These are phyloP conservation scores for Colletotrichum destructivum DNA, from an alignment of 2,329 filamentous ascomycete genomes.

Conservation along the genomic window DNA sequence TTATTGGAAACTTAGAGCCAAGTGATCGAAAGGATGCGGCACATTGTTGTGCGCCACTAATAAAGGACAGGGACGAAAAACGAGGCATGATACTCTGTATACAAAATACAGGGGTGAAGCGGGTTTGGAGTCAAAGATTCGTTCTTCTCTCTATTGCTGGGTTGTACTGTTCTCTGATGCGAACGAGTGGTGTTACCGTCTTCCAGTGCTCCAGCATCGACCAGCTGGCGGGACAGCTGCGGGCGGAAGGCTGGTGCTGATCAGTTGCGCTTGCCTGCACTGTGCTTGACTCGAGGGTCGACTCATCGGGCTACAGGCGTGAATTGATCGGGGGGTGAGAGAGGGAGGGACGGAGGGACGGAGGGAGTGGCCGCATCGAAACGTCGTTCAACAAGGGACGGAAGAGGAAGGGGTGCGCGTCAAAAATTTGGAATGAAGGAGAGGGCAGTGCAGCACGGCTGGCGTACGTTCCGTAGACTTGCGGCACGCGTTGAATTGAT, in stretches of 20 bases:
- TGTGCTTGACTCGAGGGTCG: conserved; percentile 30
- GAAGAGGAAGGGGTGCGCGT: not conserved
- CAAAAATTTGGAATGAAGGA: conserved; percentile 4
- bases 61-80: conserved; percentile 3
- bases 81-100: not conserved
- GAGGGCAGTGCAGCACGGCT: conserved; percentile 36
- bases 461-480: conserved; percentile 23
- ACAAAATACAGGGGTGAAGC: not conserved
- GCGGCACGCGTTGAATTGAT: conserved; percentile 22
- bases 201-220: not conserved
- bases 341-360: not conserved
- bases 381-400: not conserved
- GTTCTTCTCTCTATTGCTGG: not conserved
- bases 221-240: conserved; percentile 5
- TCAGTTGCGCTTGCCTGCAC: not conserved
- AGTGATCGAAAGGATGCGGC: conserved; percentile 3
- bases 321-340: conserved; percentile 11
- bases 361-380: conserved; percentile 17
- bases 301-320: not conserved
- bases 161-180: conserved; percentile 14
- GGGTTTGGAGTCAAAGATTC: not conserved
- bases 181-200: not conserved
- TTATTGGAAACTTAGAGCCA: not conserved
- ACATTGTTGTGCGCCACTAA: not conserved
- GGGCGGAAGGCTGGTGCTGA: conserved; percentile 1